Conservation (phyloP, 345 rosid genomes). For the Eucalyptus erythrocorys region DNA sequence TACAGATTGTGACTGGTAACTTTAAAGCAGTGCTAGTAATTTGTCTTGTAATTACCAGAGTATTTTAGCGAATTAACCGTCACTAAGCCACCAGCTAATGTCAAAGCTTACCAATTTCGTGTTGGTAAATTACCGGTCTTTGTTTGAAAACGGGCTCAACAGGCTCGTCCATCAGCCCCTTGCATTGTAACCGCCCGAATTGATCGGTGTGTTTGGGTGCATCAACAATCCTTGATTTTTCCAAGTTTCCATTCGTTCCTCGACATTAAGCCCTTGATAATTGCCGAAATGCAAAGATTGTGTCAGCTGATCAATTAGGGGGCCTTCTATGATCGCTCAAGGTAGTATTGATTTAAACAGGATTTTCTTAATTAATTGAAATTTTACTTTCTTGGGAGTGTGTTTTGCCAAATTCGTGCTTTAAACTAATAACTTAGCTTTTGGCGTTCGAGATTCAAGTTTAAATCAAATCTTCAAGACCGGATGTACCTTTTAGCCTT, state of each 20-base stretch:
- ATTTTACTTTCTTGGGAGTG: not conserved
- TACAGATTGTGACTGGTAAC: not conserved
- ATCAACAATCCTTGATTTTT: not conserved
- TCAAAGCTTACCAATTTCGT: not conserved
- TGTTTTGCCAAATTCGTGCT: not conserved
- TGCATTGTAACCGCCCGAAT: no score
- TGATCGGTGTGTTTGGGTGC: not conserved
- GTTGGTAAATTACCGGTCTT: not conserved
- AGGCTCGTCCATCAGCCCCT: no score
- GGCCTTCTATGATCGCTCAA: not conserved
- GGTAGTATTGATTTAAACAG: no score
- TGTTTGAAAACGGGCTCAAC: not conserved
- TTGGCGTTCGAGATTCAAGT: not conserved
- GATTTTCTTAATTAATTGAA: no score
- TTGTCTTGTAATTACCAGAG: not conserved
- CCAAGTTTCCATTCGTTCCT: rapidly evolving
- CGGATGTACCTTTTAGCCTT: not conserved
- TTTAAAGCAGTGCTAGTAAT: not conserved
- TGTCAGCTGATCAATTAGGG: not conserved
- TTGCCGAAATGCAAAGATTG: not conserved
- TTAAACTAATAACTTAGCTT: not conserved
- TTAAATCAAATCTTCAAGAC: not conserved
- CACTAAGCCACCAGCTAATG: not conserved
- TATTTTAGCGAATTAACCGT: not conserved
- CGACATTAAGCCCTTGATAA: not conserved